Percentiles rank a stretch among this genome's conserved stretches.
phyloP scores from a whole-genome alignment of 306 rosid genomes.

The Medicago lupulina region DNA sequence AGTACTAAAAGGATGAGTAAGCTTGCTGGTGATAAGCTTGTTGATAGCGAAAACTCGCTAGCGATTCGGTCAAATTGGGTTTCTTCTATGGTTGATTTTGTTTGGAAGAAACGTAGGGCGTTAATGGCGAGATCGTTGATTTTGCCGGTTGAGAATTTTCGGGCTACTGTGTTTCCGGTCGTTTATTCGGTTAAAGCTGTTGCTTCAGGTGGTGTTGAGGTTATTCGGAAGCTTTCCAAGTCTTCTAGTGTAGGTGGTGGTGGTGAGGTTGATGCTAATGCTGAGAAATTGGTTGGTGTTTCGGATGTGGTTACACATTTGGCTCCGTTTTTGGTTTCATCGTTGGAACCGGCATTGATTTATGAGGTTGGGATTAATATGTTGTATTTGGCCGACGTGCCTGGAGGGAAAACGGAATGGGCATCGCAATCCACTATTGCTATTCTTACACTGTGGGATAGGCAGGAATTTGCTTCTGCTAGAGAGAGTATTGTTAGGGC shows the following conservation, averaged over 20 bases:
- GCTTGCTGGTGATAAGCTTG: slow-evolving; percentile 89
- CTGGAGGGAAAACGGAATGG: slow-evolving; percentile 99
- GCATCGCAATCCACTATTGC: slow-evolving; percentile 95
- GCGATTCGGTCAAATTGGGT: slow-evolving; percentile 97
- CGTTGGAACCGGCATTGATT: slow-evolving; percentile 93
- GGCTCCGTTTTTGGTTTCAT: slow-evolving; percentile 89
- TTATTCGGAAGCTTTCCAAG: slow-evolving; percentile 81
- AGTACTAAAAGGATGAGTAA: slow-evolving; percentile 88
- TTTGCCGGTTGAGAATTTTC: slow-evolving; percentile 88
- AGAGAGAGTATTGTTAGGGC: slow-evolving; percentile 96
- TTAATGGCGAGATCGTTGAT: slow-evolving; percentile 90
- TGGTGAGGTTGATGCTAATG: slow-evolving; percentile 65
- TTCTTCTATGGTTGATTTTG: slow-evolving; percentile 91
- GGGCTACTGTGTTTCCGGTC: slow-evolving; percentile 83
- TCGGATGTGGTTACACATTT: slow-evolving; percentile 92
- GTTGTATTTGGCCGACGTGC: slow-evolving; percentile 97
- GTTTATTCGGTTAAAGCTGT: slow-evolving; percentile 92
- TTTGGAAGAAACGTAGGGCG: slow-evolving; percentile 92
- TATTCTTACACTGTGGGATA: slow-evolving; percentile 92
- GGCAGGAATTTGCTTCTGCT: slow-evolving; percentile 95
- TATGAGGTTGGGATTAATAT: slow-evolving; percentile 93
- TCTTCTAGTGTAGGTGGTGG: slow-evolving; percentile 46
- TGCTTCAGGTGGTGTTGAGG: slow-evolving; percentile 87
- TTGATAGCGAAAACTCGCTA: slow-evolving; percentile 92
- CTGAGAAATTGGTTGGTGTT: slow-evolving; percentile 87